phyloP scores from a whole-genome alignment of 441 rosid genomes.

The Croton setiger region DNA sequence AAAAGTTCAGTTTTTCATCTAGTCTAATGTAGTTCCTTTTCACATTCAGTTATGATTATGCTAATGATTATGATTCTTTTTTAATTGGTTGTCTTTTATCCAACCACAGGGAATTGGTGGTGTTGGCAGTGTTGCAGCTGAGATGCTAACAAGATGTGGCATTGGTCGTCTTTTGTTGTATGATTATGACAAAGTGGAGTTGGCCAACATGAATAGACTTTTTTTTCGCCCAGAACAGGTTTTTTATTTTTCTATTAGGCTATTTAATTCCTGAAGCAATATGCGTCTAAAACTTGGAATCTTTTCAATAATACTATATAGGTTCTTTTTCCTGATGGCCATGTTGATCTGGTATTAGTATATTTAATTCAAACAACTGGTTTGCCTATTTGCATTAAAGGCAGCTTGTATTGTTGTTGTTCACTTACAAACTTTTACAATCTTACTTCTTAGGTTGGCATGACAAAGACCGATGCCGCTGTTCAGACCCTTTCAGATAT shows the following conservation, averaged over 20 bases:
- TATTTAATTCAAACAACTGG: not conserved
- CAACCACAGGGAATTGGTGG: slow-evolving; percentile 84
- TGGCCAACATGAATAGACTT: slow-evolving; percentile 96
- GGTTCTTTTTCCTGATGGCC: not conserved
- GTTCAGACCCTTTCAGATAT: slow-evolving; percentile 93
- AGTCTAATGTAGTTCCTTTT: not conserved
- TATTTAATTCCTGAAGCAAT: not conserved
- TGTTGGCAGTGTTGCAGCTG: slow-evolving; percentile 98
- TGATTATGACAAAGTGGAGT: slow-evolving; percentile 91
- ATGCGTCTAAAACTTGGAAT: not conserved
- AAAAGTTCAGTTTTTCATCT: too few species aligned
- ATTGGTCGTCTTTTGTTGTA: slow-evolving; percentile 93
- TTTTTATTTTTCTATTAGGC: not conserved
- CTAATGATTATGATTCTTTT: slow-evolving; percentile 15
- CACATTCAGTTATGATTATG: not conserved
- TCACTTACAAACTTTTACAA: slow-evolving; percentile 14
- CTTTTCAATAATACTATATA: not conserved
- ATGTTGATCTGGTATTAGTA: not conserved
- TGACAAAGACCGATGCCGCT: slow-evolving; percentile 99
- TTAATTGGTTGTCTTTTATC: not conserved
- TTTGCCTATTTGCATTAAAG: not conserved
- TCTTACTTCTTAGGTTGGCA: slow-evolving; percentile 58
- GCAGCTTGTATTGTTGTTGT: slow-evolving; percentile 4
- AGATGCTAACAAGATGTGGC: slow-evolving; percentile 98
- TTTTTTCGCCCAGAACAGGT: slow-evolving; percentile 99